phyloP scores from a whole-genome alignment of 1,284 basidiomycete species.

The Golubevia sp. region DNA sequence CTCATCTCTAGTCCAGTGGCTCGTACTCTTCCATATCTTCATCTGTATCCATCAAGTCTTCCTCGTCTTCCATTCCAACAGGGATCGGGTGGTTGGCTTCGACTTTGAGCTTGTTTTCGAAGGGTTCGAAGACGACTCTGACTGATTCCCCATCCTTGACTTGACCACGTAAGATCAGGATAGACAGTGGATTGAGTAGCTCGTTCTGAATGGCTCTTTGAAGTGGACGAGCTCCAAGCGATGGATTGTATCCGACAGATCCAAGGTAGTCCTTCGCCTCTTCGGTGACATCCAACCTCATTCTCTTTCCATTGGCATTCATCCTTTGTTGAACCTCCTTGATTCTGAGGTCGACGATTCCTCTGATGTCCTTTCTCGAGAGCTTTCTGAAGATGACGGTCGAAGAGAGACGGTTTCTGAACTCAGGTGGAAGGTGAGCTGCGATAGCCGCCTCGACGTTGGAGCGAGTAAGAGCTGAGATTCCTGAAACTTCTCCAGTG shows the following conservation, averaged over 20 bases:
- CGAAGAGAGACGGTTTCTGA: slow-evolving; percentile 65
- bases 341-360: slow-evolving; percentile 66
- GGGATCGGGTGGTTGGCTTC: slow-evolving; percentile 82
- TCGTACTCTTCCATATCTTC: slow-evolving; percentile 62
- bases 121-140: slow-evolving; percentile 78
- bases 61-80: slow-evolving; percentile 59
- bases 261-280: slow-evolving; percentile 81
- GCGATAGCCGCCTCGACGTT: slow-evolving; percentile 66
- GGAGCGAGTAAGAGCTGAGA: slow-evolving; percentile 63
- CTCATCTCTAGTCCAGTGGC: too few relatives aligned
- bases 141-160: slow-evolving; percentile 82
- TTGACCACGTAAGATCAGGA: slow-evolving; percentile 81
- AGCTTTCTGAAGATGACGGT: slow-evolving; percentile 68
- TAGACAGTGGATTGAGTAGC: slow-evolving; percentile 86
- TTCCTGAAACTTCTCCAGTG: slow-evolving; percentile 64
- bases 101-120: slow-evolving; percentile 78
- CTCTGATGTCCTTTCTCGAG: slow-evolving; percentile 64
- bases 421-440: slow-evolving; percentile 67
- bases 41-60: slow-evolving; percentile 70
- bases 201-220: slow-evolving; percentile 90
- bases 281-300: slow-evolving; percentile 76
- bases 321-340: slow-evolving; percentile 74
- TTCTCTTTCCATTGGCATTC: slow-evolving; percentile 73
- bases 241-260: slow-evolving; percentile 71
- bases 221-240: slow-evolving; percentile 76